phyloP scores from a whole-genome alignment of 2,329 filamentous ascomycete species.

The Elsinoe perseae region DNA sequence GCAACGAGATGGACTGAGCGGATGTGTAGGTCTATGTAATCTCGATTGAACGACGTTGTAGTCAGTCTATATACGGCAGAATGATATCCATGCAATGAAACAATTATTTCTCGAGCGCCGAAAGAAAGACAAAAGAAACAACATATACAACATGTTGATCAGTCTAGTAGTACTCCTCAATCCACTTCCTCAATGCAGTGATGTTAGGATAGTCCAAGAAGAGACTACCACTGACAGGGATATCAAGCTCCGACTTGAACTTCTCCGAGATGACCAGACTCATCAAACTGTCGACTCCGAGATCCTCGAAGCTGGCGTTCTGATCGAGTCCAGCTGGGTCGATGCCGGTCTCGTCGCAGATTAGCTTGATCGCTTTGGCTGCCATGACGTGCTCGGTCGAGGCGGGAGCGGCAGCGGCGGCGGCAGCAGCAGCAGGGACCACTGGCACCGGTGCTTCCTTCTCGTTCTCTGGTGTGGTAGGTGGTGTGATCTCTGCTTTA shows the following conservation, averaged over 20 bases:
- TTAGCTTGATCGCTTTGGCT: slow-evolving; percentile 16
- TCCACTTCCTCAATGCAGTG: too few species aligned
- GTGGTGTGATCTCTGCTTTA: not conserved
- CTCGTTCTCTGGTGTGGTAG: not conserved
- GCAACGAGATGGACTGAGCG: too few species aligned
- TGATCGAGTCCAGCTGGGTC: slow-evolving; percentile 24
- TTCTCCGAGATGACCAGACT: slow-evolving; percentile 22
- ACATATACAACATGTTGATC: too few species aligned
- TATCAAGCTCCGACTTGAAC: slow-evolving; percentile 24
- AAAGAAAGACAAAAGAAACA: too few species aligned
- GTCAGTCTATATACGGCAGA: too few species aligned
- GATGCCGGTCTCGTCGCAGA: slow-evolving; percentile 25
- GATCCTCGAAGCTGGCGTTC: slow-evolving; percentile 23
- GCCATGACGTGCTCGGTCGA: not conserved
- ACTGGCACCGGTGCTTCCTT: not conserved
- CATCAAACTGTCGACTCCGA: slow-evolving; percentile 28
- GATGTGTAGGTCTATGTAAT: too few species aligned
- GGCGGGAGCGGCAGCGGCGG: not conserved
- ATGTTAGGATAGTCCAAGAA: not conserved
- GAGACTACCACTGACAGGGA: slow-evolving; percentile 13
- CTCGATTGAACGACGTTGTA: too few species aligned
- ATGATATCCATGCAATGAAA: too few species aligned
- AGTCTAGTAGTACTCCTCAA: too few species aligned
- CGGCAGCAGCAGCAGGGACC: too few species aligned
- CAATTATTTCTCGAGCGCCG: too few species aligned